Conservation (phyloP, 768 basidiomycete genomes). For the Mycena kentingensis region DNA sequence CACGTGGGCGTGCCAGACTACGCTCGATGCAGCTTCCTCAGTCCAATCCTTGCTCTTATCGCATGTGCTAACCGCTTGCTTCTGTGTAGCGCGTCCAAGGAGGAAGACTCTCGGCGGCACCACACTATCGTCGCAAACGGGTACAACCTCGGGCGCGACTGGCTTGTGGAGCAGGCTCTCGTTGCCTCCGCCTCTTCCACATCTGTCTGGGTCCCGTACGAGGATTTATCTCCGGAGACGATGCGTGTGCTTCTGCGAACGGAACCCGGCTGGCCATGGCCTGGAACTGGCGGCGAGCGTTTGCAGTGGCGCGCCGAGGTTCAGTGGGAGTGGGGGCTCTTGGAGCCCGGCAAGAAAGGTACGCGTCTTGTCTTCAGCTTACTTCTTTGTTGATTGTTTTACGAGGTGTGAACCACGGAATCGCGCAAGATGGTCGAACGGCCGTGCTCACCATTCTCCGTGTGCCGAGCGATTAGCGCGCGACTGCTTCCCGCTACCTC, state of each 20-base stretch:
- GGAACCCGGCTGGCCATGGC: slow-evolving; percentile 23
- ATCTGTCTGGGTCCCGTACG: not conserved
- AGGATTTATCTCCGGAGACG: not conserved
- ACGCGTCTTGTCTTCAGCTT: slow-evolving; percentile 9
- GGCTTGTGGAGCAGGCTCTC: slow-evolving; percentile 67
- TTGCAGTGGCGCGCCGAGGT: slow-evolving; percentile 78
- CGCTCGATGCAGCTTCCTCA: not conserved
- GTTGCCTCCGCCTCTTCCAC: slow-evolving; percentile 6
- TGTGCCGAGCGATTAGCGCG: slow-evolving; percentile 28
- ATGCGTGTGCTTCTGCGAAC: not conserved
- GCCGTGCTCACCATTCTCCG: slow-evolving; percentile 75
- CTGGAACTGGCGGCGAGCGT: slow-evolving; percentile 62
- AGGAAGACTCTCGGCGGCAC: slow-evolving; percentile 63
- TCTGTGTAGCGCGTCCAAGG: slow-evolving; percentile 65
- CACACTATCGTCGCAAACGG: slow-evolving; percentile 79
- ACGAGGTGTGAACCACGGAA: slow-evolving; percentile 78
- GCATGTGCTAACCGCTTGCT: not conserved
- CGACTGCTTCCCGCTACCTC: too few relatives aligned
- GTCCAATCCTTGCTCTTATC: not conserved
- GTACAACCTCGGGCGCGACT: slow-evolving; percentile 80
- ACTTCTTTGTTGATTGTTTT: not conserved
- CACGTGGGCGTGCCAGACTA: too few relatives aligned
- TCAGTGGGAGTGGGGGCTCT: slow-evolving; percentile 70
- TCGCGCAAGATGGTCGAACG: slow-evolving; percentile 76
- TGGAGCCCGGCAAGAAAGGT: slow-evolving; percentile 73